These are phyloP conservation scores for Pseudopyricularia javanii DNA, from an alignment of 2,329 filamentous ascomycete genomes.

Conservation along the genomic window DNA sequence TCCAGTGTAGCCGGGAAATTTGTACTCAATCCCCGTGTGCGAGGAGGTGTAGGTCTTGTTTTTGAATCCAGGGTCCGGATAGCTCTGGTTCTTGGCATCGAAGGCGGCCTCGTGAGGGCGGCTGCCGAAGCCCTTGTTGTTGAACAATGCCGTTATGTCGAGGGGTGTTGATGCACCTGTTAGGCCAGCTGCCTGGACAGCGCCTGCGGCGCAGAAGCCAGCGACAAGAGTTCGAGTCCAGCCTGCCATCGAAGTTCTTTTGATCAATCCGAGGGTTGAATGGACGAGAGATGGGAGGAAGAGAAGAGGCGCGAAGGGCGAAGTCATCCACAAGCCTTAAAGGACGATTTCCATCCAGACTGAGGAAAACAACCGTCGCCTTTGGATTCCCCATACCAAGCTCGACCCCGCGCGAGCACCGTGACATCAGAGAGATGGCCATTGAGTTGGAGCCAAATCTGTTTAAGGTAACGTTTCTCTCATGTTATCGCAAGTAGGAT, in stretches of 20 bases:
- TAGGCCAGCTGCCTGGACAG: neutral
- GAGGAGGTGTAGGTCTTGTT: slow-evolving; percentile 23
- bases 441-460: neutral
- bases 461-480: neutral
- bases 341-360: too few species aligned
- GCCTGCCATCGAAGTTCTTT: neutral
- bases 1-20: slow-evolving; percentile 27
- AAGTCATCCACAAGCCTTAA: too few species aligned
- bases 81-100: slow-evolving; percentile 26
- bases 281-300: neutral
- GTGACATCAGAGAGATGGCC: neutral
- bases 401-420: neutral
- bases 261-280: neutral
- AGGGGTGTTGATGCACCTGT: slow-evolving; percentile 13
- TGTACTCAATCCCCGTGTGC: slow-evolving; percentile 26
- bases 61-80: slow-evolving; percentile 19
- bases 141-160: slow-evolving; percentile 23
- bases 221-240: neutral
- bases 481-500: neutral
- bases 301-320: neutral
- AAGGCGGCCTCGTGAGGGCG: slow-evolving; percentile 32
- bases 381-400: neutral
- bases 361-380: neutral
- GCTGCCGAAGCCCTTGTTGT: slow-evolving; percentile 34
- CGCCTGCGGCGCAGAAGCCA: neutral